phyloP scores from a whole-genome alignment of 1,284 basidiomycete species.

The Cryptococcus hybrid region DNA sequence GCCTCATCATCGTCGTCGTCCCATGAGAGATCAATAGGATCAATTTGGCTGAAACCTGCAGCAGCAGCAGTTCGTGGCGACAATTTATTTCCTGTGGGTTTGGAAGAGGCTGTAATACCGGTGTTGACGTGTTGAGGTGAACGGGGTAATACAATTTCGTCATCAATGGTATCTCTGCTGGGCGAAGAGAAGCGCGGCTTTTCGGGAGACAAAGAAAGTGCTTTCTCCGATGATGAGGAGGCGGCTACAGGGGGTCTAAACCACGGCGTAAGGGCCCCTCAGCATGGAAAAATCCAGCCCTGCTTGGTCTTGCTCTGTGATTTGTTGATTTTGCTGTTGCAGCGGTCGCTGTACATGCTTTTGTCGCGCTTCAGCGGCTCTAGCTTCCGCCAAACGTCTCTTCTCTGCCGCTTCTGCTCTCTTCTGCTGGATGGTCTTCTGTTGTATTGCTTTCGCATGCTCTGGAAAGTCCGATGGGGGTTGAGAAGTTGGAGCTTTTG shows the following conservation, averaged over 20 bases:
- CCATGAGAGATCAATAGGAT: constrained; percentile 32
- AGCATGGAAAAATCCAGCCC: constrained; percentile 40
- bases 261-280: constrained; percentile 19
- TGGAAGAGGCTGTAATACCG: neutral
- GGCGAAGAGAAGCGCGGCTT: neutral
- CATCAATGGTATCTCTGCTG: neutral
- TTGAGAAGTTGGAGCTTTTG: no score
- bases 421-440: no score
- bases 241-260: constrained; percentile 1
- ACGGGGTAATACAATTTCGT: neutral
- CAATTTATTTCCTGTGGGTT: constrained; percentile 6
- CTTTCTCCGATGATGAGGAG: constrained; percentile 1
- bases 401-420: no score
- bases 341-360: no score
- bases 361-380: no score
- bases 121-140: neutral
- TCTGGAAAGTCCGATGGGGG: no score
- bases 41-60: constrained; percentile 45
- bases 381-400: no score
- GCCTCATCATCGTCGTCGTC: constrained; percentile 20
- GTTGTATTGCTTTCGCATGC: no score
- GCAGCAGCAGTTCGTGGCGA: constrained; percentile 35
- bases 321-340: no score
- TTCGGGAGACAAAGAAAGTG: no score
- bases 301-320: no score